Percentiles rank a stretch among this genome's conserved stretches.
Evolutionary conservation across 2,329 filamentous ascomycete species (phyloP).

Genomic region (Fusarium oxysporum): DNA sequence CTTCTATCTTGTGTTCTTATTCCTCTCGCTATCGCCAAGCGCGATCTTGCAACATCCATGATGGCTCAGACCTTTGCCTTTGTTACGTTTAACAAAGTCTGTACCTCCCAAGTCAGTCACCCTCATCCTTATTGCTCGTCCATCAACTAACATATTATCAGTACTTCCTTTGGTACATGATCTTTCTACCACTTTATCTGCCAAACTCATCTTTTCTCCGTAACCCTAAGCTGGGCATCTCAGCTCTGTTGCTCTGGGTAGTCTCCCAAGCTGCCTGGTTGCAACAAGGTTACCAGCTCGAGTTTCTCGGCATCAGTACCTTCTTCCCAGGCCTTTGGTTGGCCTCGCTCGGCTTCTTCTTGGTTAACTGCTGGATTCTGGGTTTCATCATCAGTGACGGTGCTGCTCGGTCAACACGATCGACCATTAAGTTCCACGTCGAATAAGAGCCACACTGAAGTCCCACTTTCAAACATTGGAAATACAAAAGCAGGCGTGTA

Average conservation of each 20-base stretch:
- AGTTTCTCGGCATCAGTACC: constrained; percentile 83
- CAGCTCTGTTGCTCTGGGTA: constrained; percentile 79
- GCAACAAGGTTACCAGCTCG: constrained; percentile 79
- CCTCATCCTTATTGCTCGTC: background rate
- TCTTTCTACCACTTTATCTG: constrained; percentile 92
- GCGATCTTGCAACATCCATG: constrained; percentile 84
- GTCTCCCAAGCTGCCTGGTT: constrained; percentile 80
- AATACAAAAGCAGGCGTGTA: background rate
- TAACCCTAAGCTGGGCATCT: constrained; percentile 69
- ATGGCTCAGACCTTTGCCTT: constrained; percentile 97
- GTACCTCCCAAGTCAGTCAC: constrained; percentile 86
- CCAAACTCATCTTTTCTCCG: constrained; percentile 79
- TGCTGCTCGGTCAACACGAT: constrained; percentile 17
- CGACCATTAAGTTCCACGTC: constrained; percentile 36
- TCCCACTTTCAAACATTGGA: background rate
- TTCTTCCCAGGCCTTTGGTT: constrained; percentile 88
- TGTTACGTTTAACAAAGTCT: constrained; percentile 98
- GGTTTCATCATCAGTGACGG: constrained; percentile 81
- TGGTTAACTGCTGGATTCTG: constrained; percentile 88
- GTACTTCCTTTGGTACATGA: constrained; percentile 99
- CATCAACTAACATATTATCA: constrained; percentile 52
- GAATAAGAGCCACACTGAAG: constrained; percentile 21
- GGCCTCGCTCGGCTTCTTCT: constrained; percentile 82
- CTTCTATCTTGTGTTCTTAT: constrained; percentile 82
- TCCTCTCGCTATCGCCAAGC: constrained; percentile 81